phyloP scores from a whole-genome alignment of 306 rosid species.

The Acacia melanoxylon region DNA sequence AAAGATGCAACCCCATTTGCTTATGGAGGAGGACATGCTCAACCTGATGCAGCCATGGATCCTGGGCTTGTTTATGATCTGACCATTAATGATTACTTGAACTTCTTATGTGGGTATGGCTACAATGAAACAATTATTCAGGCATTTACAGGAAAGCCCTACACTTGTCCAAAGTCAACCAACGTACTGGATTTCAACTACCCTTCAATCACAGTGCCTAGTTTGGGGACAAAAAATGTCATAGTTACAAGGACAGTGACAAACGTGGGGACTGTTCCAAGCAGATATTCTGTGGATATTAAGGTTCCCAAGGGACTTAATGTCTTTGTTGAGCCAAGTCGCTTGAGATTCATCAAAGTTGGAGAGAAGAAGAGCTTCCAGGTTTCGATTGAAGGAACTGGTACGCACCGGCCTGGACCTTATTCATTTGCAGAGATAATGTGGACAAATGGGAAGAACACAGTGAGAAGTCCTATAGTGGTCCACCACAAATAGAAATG shows the following conservation, averaged over 20 bases:
- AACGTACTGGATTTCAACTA: constrained; percentile 50
- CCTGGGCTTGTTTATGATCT: constrained; percentile 72
- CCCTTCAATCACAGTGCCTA: constrained; percentile 59
- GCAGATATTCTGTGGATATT: constrained; percentile 44
- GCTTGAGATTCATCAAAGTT: constrained; percentile 36
- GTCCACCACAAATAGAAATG: constrained; percentile 28
- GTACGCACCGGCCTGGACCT: not conserved
- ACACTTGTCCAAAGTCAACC: constrained; percentile 39
- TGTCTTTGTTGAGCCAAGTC: constrained; percentile 47
- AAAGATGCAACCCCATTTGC: constrained; percentile 57
- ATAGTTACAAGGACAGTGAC: constrained; percentile 44
- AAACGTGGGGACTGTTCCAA: constrained; percentile 54
- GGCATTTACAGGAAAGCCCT: constrained; percentile 14
- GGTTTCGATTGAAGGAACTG: constrained; percentile 31
- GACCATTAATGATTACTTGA: constrained; percentile 50
- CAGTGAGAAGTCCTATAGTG: constrained; percentile 33
- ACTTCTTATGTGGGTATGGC: constrained; percentile 66
- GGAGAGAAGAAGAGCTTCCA: constrained; percentile 61
- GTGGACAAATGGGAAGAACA: constrained; percentile 38
- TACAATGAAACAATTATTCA: constrained; percentile 38
- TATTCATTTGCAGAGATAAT: constrained; percentile 47
- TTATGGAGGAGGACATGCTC: constrained; percentile 64
- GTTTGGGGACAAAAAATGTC: constrained; percentile 5
- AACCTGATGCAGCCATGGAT: constrained; percentile 56
- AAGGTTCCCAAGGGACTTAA: constrained; percentile 46